These are phyloP conservation scores for Cynanchum wilfordii DNA, from an alignment of 257 asterid species.

Conservation along the genomic window DNA sequence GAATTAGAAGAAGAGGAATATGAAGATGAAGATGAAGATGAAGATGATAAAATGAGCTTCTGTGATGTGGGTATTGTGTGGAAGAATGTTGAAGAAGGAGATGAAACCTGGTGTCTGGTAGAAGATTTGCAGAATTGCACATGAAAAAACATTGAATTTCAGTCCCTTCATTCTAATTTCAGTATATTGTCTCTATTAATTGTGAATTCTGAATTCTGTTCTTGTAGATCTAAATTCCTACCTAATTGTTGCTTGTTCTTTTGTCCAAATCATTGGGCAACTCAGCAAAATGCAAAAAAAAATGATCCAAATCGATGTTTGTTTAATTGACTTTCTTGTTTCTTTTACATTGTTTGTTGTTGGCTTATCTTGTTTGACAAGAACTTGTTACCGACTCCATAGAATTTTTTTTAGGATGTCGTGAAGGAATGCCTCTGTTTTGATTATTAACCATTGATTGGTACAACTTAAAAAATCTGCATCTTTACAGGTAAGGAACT, in stretches of 20 bases:
- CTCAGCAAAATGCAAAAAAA: not conserved
- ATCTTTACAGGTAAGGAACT: no score
- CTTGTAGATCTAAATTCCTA: not conserved
- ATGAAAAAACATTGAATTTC: not conserved
- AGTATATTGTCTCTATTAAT: not conserved
- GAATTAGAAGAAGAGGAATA: slow-evolving; percentile 16
- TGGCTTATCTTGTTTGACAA: not conserved
- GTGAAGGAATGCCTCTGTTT: not conserved
- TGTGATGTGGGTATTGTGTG: slow-evolving; percentile 37
- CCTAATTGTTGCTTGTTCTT: not conserved
- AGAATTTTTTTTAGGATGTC: not conserved
- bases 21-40: slow-evolving; percentile 16
- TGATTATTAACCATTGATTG: not conserved
- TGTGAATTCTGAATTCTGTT: not conserved
- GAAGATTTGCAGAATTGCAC: slow-evolving; percentile 27
- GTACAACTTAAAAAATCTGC: no score
- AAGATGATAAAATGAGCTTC: slow-evolving; percentile 31
- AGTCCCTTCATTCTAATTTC: not conserved
- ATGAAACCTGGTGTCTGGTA: slow-evolving; percentile 71
- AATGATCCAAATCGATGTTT: not conserved
- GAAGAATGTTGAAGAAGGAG: slow-evolving; percentile 49
- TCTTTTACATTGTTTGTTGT: not conserved
- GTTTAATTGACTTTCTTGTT: not conserved
- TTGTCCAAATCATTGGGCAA: not conserved
- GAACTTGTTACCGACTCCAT: not conserved